Evolutionary conservation across 1,139 yeast genomes (phyloP).

Genomic region (Yamadazyma conglobata): DNA sequence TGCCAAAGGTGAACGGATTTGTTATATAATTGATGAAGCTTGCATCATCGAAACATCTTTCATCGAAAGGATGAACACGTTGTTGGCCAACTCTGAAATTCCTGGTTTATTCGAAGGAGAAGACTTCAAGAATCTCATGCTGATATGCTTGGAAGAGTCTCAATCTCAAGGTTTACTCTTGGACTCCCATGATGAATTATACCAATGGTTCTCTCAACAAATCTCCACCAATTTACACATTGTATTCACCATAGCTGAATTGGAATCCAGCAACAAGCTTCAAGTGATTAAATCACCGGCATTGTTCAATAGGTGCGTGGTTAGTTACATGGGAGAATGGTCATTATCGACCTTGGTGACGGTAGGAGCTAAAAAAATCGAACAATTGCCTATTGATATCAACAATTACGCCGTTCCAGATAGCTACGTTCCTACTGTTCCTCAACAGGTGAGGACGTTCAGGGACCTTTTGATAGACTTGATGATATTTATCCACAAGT

Average conservation of each 20-base stretch:
- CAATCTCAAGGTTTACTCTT: conserved; percentile 58
- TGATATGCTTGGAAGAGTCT: conserved; percentile 56
- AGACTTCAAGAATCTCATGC: conserved; percentile 53
- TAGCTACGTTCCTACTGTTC: conserved; percentile 14
- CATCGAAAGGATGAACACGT: conserved; percentile 86
- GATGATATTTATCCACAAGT: conserved; percentile 45
- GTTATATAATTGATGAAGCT: conserved; percentile 80
- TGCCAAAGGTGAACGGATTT: conserved; percentile 57
- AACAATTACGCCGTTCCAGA: conserved; percentile 36
- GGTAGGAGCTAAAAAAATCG: conserved; percentile 45
- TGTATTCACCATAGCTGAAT: conserved; percentile 69
- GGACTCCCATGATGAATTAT: conserved; percentile 71
- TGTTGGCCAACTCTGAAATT: conserved; percentile 87
- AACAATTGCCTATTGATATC: conserved; percentile 50
- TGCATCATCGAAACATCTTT: conserved; percentile 74
- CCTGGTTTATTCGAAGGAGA: conserved; percentile 89
- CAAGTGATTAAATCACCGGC: conserved; percentile 80
- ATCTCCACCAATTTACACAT: conserved; percentile 76
- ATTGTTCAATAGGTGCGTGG: conserved; percentile 82
- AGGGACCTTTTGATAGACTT: conserved; percentile 49
- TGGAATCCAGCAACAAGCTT: conserved; percentile 32
- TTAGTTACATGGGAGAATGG: conserved; percentile 93
- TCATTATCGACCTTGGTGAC: conserved; percentile 45
- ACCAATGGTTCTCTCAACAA: conserved; percentile 69
- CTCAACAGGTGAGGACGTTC: conserved; percentile 17